Conservation (phyloP, 768 basidiomycete species). For the Cystofilobasidium macerans region DNA sequence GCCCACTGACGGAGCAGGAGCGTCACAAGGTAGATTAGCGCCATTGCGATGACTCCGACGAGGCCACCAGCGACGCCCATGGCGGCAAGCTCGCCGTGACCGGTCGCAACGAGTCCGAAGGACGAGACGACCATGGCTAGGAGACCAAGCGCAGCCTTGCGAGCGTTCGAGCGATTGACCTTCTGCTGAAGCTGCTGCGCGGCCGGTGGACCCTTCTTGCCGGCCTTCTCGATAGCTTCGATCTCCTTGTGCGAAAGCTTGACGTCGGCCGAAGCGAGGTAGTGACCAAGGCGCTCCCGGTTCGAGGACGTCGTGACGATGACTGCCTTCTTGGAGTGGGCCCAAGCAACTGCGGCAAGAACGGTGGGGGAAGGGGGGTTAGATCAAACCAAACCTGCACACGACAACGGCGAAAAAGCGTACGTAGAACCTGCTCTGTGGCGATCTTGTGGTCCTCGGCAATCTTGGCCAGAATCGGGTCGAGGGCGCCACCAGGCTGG, state of each 20-base stretch:
- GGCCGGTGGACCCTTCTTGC: slow-evolving; percentile 30
- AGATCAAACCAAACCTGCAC: not conserved
- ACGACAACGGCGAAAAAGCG: not conserved
- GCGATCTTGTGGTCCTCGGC: slow-evolving; percentile 50
- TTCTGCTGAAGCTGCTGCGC: not conserved
- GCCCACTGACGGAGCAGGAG: too few species aligned
- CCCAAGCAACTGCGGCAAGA: slow-evolving; percentile 47
- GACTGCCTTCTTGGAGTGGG: slow-evolving; percentile 49
- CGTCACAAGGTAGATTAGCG: not conserved
- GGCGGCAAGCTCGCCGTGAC: not conserved
- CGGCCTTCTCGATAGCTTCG: slow-evolving; percentile 37
- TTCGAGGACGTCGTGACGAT: slow-evolving; percentile 42
- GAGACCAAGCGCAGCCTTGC: not conserved
- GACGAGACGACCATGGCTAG: not conserved
- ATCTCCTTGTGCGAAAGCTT: slow-evolving; percentile 37
- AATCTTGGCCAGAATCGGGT: slow-evolving; percentile 46
- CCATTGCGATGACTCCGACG: not conserved
- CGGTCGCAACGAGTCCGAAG: not conserved
- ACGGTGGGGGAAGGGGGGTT: not conserved
- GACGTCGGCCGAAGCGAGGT: slow-evolving; percentile 56
- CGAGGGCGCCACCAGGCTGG: slow-evolving; percentile 55
- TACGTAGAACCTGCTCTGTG: slow-evolving; percentile 50
- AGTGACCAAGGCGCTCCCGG: slow-evolving; percentile 54
- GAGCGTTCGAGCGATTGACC: not conserved
- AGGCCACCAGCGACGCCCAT: not conserved